phyloP scores from a whole-genome alignment of 768 basidiomycete genomes.

The Hebeloma cylindrosporum region DNA sequence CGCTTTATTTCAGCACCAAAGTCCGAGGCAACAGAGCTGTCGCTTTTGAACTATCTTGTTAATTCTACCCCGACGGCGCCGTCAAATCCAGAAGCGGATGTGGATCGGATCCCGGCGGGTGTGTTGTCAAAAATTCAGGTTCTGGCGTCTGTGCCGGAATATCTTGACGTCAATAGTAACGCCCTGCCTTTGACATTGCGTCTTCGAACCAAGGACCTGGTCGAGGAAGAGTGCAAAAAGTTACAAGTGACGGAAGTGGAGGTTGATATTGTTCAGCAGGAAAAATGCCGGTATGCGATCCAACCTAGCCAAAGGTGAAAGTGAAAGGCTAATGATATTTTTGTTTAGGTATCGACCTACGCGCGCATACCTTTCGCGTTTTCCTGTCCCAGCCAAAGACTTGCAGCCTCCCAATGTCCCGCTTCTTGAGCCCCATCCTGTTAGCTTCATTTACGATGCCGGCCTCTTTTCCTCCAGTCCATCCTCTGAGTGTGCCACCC shows the following conservation, averaged over 20 bases:
- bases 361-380: constrained; percentile 40
- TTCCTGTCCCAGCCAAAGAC: constrained; percentile 54
- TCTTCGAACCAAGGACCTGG: constrained; percentile 55
- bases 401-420: constrained; percentile 66
- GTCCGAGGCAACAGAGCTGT: constrained; percentile 33
- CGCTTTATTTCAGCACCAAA: constrained; percentile 52
- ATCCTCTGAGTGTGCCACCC: constrained; percentile 24
- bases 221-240: constrained; percentile 47
- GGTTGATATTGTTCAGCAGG: constrained; percentile 60
- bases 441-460: constrained; percentile 53
- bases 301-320: too few relatives aligned
- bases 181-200: constrained; percentile 57
- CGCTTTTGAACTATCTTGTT: constrained; percentile 43
- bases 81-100: constrained; percentile 14
- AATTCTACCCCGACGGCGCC: constrained; percentile 32
- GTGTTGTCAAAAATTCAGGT: constrained; percentile 65
- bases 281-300: constrained; percentile 61
- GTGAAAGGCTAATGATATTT: constrained; percentile 2
- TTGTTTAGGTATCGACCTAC: constrained; percentile 41
- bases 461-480: constrained; percentile 35
- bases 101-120: constrained; percentile 45
- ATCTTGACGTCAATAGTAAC: constrained; percentile 45
- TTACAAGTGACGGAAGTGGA: constrained; percentile 58
- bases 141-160: constrained; percentile 60
- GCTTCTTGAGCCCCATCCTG: constrained; percentile 54